A percentile compares a stretch with the other conserved stretches of the same genome.
These are phyloP conservation scores for Komagataella phaffii DNA, from an alignment of 805 yeast genomes.

Conservation along the genomic window DNA sequence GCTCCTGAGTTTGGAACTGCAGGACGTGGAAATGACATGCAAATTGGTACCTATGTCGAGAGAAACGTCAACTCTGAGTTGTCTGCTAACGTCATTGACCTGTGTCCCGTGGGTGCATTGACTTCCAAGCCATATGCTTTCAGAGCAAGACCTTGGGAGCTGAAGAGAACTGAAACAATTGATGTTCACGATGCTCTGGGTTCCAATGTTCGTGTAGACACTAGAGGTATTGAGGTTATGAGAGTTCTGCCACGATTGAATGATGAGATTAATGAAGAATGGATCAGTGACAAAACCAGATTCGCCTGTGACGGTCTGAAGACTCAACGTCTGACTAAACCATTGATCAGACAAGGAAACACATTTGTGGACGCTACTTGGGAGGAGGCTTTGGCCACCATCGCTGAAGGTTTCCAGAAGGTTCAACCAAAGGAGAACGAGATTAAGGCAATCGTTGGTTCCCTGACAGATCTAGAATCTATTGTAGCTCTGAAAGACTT, in stretches of 20 bases:
- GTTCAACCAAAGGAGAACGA: conserved; percentile 53
- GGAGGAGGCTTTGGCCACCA: conserved; percentile 71
- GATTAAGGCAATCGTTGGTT: conserved; percentile 72
- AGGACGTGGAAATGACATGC: conserved; percentile 88
- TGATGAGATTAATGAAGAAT: conserved; percentile 81
- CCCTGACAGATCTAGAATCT: conserved; percentile 71
- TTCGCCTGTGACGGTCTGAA: conserved; percentile 78
- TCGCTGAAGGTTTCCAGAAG: conserved; percentile 46
- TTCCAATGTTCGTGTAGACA: conserved; percentile 71
- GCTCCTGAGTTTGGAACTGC: conserved; percentile 84
- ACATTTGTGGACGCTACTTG: conserved; percentile 65
- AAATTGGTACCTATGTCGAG: conserved; percentile 81
- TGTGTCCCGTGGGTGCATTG: conserved; percentile 88
- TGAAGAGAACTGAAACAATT: conserved; percentile 76
- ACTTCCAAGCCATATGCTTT: conserved; percentile 88
- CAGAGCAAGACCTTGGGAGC: conserved; percentile 88
- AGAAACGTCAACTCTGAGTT: conserved; percentile 74
- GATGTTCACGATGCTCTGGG: conserved; percentile 81
- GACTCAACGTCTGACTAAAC: conserved; percentile 76
- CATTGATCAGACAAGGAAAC: conserved; percentile 59
- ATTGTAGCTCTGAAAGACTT: conserved; percentile 74
- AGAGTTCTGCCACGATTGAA: conserved; percentile 76
- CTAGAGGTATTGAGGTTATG: conserved; percentile 80
- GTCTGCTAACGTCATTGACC: conserved; percentile 77
- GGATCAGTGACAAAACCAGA: conserved; percentile 83